These are phyloP conservation scores for Scutellaria galericulata DNA, from an alignment of 257 asterid genomes.

Conservation along the genomic window DNA sequence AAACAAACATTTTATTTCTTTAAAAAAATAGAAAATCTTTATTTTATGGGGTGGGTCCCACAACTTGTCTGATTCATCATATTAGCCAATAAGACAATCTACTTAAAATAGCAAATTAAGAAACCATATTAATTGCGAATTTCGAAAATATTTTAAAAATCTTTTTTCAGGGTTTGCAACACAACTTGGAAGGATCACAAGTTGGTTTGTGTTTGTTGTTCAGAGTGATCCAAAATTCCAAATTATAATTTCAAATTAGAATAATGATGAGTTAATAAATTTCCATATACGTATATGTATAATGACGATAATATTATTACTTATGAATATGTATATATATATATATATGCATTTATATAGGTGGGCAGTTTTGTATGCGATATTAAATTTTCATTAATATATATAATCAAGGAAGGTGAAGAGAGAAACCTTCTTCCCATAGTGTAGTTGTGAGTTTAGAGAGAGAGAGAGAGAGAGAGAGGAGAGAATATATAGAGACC, in stretches of 20 bases:
- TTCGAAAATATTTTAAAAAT: neutral
- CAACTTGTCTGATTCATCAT: slow-evolving; percentile 27
- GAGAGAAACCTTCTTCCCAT: slow-evolving; percentile 29
- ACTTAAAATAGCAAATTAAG: slow-evolving; percentile 19
- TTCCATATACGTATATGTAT: neutral
- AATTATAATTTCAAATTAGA: neutral
- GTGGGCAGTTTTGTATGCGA: slow-evolving; percentile 31
- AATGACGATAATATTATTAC: neutral
- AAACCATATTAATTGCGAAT: slow-evolving; percentile 18
- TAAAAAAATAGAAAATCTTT: neutral
- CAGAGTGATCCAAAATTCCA: too few relatives aligned
- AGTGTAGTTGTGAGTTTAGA: neutral
- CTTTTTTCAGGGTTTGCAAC: neutral
- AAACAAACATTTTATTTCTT: neutral
- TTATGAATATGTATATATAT: neutral
- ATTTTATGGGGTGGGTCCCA: slow-evolving; percentile 40
- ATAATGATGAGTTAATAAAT: neutral
- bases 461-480: slow-evolving; percentile 33
- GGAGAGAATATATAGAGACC: slow-evolving; percentile 68
- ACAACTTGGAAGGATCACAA: slow-evolving; percentile 1
- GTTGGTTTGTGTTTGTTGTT: slow-evolving; percentile 21
- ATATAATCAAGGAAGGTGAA: slow-evolving; percentile 53
- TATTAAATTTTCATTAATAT: slow-evolving; percentile 46
- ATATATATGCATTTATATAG: slow-evolving; percentile 16
- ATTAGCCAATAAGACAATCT: slow-evolving; percentile 25